Conservation (phyloP, 2,329 filamentous ascomycete species). For the Chaetomium globosum region DNA sequence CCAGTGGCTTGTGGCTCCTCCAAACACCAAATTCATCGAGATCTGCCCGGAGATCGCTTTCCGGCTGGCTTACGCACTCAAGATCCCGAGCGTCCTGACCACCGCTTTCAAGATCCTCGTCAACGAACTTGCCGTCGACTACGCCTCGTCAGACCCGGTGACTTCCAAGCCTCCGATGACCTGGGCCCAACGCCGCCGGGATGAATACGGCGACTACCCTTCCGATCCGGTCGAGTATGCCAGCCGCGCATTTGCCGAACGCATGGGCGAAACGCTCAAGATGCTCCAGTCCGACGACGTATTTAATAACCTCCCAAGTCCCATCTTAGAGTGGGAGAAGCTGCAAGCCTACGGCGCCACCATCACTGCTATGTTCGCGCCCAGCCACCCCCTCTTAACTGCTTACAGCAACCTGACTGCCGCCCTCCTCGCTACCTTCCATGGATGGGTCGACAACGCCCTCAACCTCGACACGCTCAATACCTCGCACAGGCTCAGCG, state of each 20-base stretch:
- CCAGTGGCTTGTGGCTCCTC: constrained; percentile 60
- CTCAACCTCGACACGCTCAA: constrained; percentile 14
- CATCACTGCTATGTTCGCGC: constrained; percentile 16
- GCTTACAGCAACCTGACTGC: constrained; percentile 26
- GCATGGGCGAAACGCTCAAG: constrained; percentile 44
- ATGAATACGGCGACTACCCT: constrained; percentile 59
- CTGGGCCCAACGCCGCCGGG: constrained; percentile 42
- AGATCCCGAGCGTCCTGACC: constrained; percentile 49
- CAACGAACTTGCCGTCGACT: constrained; percentile 60
- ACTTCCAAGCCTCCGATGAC: constrained; percentile 18
- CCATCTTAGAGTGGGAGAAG: constrained; percentile 44
- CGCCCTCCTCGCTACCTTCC: constrained; percentile 23
- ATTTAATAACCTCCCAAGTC: constrained; percentile 36
- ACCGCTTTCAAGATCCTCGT: constrained; percentile 63
- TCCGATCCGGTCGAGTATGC: constrained; percentile 55
- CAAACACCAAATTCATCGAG: constrained; percentile 64
- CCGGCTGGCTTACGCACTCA: constrained; percentile 56
- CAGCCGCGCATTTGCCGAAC: constrained; percentile 54
- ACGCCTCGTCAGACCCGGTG: constrained; percentile 39
- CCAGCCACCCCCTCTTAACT: background rate
- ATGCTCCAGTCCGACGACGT: constrained; percentile 43
- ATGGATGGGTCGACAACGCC: constrained; percentile 15
- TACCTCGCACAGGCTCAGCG: background rate
- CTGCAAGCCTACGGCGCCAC: constrained; percentile 28
- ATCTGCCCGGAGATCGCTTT: constrained; percentile 64